Evolutionary conservation across 495 filamentous ascomycete species (phyloP), one percentile per base, ranked within the genome.

Genomic region (Cercophora newfieldiana): DNA sequence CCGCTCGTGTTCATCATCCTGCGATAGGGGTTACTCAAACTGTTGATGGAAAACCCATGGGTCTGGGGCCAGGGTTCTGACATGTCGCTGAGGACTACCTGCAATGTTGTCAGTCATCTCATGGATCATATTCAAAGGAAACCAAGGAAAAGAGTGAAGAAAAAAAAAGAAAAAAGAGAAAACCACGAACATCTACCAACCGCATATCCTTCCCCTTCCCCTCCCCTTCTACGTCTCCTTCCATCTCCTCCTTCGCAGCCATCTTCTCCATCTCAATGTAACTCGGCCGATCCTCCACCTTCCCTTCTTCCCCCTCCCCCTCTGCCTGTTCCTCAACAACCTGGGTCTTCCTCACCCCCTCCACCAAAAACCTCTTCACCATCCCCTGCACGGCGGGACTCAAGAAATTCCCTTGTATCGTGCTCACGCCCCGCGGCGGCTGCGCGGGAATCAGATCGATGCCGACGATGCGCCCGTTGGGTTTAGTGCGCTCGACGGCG

Each of bases 1-100:
- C 95, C 95, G 77, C 91, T 97, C 57, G 93, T 96, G 79, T 98
- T 97, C 93, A 97, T 97, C 92, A 99, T 90, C 95, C 95, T 99
- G 81, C 75, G 75, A 86, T 94, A 93, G 58, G 94, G 91, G 84
- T 93, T 85, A 93, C 88, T 95, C 83, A 97, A 83, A 81, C 88
- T 95, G 79, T 85, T 91, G 80, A 89, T 88, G 82, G 87, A 89
- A 79, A 89, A 92, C 48, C 90, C 90, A 71, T 85, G 85, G 31
- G 85, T 88, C 82, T 91, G 89, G 68, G 83, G 78, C 93, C 92
- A 97, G 91, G 95, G 94, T 81, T 84, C 94, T 81, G 87, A 99
- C 95, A 99, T 99, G 89, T 99, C 95, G 84, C 91, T 96, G 70
- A 99, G 80, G 71, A 99, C 90, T 72, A 99, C 67, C 80, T 83